A percentile compares a stretch with the other conserved stretches of the same genome.
Conservation (phyloP, 257 asterid genomes). For the Coffea canephora region DNA sequence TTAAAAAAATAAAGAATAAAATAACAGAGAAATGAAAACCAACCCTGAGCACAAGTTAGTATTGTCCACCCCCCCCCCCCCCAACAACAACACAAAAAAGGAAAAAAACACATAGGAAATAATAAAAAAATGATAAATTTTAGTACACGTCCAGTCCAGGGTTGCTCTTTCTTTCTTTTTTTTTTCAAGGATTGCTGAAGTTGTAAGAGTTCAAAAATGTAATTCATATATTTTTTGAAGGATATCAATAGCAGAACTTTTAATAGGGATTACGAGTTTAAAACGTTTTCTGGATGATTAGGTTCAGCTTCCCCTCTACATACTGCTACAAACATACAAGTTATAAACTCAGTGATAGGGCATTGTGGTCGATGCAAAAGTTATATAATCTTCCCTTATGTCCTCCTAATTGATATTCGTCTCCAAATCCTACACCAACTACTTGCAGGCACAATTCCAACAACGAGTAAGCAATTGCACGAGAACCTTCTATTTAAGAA, state of each 20-base stretch:
- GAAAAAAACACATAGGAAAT: background rate
- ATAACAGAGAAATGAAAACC: background rate
- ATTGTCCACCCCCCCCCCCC: background rate
- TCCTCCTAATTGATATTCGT: slow-evolving; percentile 3
- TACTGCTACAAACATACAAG: too few species aligned
- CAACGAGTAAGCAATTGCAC: too few species aligned
- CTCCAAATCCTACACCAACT: background rate
- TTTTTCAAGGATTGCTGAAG: background rate
- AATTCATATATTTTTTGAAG: background rate
- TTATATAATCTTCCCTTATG: background rate
- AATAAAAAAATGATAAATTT: background rate
- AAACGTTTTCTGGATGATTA: background rate
- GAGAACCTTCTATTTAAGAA: too few species aligned
- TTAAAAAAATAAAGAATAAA: background rate
- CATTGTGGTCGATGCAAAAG: background rate
- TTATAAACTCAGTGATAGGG: too few species aligned
- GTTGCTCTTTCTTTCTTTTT: background rate
- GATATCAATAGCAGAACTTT: background rate
- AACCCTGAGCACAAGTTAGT: background rate
- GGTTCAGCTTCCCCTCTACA: too few species aligned
- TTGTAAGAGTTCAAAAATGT: background rate
- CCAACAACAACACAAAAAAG: background rate
- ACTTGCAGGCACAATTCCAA: background rate
- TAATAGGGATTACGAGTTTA: background rate
- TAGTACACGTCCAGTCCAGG: background rate